Evolutionary conservation across 495 filamentous ascomycete species (phyloP).

Genomic region (Oidiodendron maius): DNA sequence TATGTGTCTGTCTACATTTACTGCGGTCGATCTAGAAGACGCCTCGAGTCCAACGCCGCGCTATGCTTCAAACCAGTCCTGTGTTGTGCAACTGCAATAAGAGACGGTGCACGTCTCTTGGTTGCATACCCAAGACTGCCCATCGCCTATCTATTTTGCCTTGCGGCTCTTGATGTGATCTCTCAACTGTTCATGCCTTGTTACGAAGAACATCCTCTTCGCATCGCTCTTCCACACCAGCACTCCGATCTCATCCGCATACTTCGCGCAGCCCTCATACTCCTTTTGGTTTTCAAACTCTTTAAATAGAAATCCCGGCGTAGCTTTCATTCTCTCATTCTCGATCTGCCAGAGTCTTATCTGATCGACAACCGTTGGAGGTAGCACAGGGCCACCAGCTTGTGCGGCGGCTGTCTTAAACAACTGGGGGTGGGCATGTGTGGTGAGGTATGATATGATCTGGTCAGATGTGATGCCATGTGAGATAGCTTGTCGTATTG

Average conservation of each 20-base stretch:
- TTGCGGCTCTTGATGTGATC: slow-evolving; percentile 67
- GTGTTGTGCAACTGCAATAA: too few relatives aligned
- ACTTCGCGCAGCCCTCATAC: slow-evolving; percentile 66
- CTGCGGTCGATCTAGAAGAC: too few relatives aligned
- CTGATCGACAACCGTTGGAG: slow-evolving; percentile 95
- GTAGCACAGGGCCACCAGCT: slow-evolving; percentile 59
- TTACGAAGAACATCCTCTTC: slow-evolving; percentile 82
- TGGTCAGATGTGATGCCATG: slow-evolving; percentile 93
- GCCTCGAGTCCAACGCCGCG: too few relatives aligned
- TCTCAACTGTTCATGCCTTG: slow-evolving; percentile 74
- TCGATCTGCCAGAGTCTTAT: slow-evolving; percentile 97
- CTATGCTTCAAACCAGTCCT: neutral
- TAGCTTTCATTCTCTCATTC: slow-evolving; percentile 82
- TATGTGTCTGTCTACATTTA: too few relatives aligned
- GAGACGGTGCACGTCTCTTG: too few relatives aligned
- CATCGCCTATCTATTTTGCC: slow-evolving; percentile 16
- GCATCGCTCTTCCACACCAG: slow-evolving; percentile 76
- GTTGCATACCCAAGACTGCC: neutral
- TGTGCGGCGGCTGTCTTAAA: slow-evolving; percentile 38
- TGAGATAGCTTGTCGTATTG: slow-evolving; percentile 76
- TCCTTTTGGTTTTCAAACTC: slow-evolving; percentile 75
- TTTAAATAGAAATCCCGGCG: slow-evolving; percentile 78
- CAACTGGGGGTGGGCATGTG: slow-evolving; percentile 92
- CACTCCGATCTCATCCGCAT: slow-evolving; percentile 91
- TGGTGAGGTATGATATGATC: slow-evolving; percentile 81